Conservation (phyloP, 2,329 filamentous ascomycete species). For the Paecilomyces variotii region DNA sequence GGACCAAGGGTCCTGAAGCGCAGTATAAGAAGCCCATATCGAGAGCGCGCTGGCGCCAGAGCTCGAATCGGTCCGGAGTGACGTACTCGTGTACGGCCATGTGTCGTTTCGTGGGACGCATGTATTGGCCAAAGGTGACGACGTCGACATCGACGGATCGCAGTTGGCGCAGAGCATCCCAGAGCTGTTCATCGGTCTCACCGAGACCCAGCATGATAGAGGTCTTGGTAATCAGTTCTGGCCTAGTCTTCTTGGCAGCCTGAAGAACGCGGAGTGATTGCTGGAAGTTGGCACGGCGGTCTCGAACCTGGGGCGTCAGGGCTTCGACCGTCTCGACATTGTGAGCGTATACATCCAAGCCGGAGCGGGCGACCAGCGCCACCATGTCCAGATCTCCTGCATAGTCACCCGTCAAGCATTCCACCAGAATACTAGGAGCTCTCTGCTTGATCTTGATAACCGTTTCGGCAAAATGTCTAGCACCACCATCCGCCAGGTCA, state of each 20-base stretch:
- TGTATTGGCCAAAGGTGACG: slow-evolving; percentile 99
- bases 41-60: slow-evolving; percentile 81
- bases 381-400: slow-evolving; percentile 81
- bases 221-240: slow-evolving; percentile 91
- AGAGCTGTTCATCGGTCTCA: slow-evolving; percentile 81
- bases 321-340: slow-evolving; percentile 94
- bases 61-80: slow-evolving; percentile 81
- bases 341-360: slow-evolving; percentile 92
- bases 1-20: slow-evolving; percentile 83
- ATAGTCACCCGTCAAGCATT: slow-evolving; percentile 66
- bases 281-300: slow-evolving; percentile 80
- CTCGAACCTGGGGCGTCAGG: slow-evolving; percentile 80
- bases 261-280: slow-evolving; percentile 74
- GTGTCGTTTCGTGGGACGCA: slow-evolving; percentile 96
- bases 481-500: slow-evolving; percentile 81
- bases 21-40: slow-evolving; percentile 97
- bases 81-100: slow-evolving; percentile 96
- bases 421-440: slow-evolving; percentile 38
- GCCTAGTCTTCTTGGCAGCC: slow-evolving; percentile 69
- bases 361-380: slow-evolving; percentile 70
- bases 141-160: slow-evolving; percentile 78
- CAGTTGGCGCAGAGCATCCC: slow-evolving; percentile 70
- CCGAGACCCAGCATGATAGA: slow-evolving; percentile 94
- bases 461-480: slow-evolving; percentile 84
- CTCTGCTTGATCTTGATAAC: slow-evolving; percentile 89